Conservation (phyloP, 78 protist genomes). For the Dictyostelium firmibasis region DNA sequence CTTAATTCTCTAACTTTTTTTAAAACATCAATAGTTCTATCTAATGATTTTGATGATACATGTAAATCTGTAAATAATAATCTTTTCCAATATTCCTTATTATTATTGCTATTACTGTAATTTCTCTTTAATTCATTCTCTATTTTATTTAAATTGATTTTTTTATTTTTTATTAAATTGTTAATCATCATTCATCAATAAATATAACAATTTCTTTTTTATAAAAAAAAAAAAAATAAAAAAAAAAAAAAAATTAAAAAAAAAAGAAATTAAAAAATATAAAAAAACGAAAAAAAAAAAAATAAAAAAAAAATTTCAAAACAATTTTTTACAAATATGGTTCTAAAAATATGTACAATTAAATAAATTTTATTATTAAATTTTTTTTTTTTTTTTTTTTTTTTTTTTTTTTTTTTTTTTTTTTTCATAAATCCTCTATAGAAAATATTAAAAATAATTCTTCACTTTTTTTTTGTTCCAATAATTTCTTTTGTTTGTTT, state of each 20-base stretch:
- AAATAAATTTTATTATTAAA: too few relatives aligned
- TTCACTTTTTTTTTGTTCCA: not conserved
- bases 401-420: not conserved
- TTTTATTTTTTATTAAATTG: not conserved
- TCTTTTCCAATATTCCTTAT: conserved; percentile 29
- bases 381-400: not conserved
- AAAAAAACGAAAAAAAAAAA: not conserved
- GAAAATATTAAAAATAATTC: not conserved
- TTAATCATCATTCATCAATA: not conserved
- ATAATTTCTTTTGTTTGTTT: not conserved
- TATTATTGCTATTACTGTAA: not conserved
- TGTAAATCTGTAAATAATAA: conserved; percentile 73
- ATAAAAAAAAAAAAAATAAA: not conserved
- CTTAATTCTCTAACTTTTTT: conserved; percentile 19
- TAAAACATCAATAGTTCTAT: conserved; percentile 12
- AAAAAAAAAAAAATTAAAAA: not conserved
- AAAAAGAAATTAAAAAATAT: not conserved
- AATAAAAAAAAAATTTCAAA: not conserved
- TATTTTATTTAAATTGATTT: not conserved
- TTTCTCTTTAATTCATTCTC: not conserved
- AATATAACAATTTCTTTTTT: not conserved
- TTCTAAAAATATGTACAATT: too few relatives aligned
- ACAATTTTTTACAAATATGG: too few relatives aligned
- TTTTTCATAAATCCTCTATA: not conserved
- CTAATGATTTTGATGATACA: conserved; percentile 70